Evolutionary conservation across 495 filamentous ascomycete genomes (phyloP).

Genomic region (Beverwykella pulmonaria): DNA sequence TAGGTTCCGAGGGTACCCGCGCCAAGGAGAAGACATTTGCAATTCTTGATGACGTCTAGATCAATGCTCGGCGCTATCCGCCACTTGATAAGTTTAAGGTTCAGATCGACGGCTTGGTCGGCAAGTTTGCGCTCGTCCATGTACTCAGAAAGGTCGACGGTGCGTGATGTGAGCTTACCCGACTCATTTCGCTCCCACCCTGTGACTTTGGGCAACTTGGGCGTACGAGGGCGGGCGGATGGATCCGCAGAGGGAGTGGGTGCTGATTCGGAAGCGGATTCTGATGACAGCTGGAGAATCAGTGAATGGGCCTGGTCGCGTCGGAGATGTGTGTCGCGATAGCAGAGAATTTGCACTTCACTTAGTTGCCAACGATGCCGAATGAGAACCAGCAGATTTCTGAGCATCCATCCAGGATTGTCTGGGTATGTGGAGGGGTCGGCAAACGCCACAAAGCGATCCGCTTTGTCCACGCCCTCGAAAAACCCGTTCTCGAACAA

Average conservation of each 20-base stretch:
- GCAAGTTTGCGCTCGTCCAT: slow-evolving; percentile 87
- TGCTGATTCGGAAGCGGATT: slow-evolving; percentile 41
- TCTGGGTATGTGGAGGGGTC: slow-evolving; percentile 88
- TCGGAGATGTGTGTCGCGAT: slow-evolving; percentile 74
- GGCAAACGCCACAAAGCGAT: slow-evolving; percentile 82
- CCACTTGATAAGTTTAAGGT: slow-evolving; percentile 99
- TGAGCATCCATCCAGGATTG: slow-evolving; percentile 87
- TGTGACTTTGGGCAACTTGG: slow-evolving; percentile 78
- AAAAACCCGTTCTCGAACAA: slow-evolving; percentile 90
- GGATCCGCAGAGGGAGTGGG: slow-evolving; percentile 14
- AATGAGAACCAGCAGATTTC: slow-evolving; percentile 87
- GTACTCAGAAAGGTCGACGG: slow-evolving; percentile 81
- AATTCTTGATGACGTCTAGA: slow-evolving; percentile 84
- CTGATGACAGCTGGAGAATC: slow-evolving; percentile 68
- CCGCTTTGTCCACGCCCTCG: slow-evolving; percentile 62
- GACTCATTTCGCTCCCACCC: slow-evolving; percentile 88
- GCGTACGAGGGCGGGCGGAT: slow-evolving; percentile 35
- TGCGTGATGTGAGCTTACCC: slow-evolving; percentile 72
- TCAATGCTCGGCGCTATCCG: slow-evolving; percentile 85
- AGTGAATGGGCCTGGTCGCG: slow-evolving; percentile 80
- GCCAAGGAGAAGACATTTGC: slow-evolving; percentile 90
- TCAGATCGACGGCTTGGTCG: slow-evolving; percentile 95
- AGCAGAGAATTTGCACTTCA: slow-evolving; percentile 84
- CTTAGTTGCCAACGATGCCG: slow-evolving; percentile 76
- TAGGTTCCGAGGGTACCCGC: slow-evolving; percentile 94